A percentile compares a stretch with the other conserved stretches of the same genome.
phyloP scores from a whole-genome alignment of 768 basidiomycete genomes.

The Nidularia sp. region DNA sequence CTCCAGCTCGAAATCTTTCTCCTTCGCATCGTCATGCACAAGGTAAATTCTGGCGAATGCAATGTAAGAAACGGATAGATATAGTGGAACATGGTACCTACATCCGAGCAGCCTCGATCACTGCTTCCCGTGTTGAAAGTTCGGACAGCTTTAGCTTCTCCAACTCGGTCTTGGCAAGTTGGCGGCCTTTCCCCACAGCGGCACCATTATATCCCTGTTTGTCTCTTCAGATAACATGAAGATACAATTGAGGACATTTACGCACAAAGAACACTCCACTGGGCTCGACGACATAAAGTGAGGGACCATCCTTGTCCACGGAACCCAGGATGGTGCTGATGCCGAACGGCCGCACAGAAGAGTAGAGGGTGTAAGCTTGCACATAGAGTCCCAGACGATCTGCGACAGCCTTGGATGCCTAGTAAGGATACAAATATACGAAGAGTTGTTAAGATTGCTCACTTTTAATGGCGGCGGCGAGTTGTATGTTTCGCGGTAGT shows the following conservation, averaged over 20 bases:
- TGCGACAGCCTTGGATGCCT: conserved; percentile 30
- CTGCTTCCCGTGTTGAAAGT: conserved; percentile 79
- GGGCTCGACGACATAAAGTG: conserved; percentile 88
- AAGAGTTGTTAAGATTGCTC: conserved; percentile 8
- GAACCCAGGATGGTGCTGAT: conserved; percentile 89
- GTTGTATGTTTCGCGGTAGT: conserved; percentile 69
- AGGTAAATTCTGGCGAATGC: conserved; percentile 74
- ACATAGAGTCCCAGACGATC: conserved; percentile 87
- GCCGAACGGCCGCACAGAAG: conserved; percentile 96
- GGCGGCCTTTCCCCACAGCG: conserved; percentile 97
- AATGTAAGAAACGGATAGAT: background rate
- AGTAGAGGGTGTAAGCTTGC: conserved; percentile 96
- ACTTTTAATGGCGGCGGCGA: conserved; percentile 80
- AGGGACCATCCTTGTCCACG: conserved; percentile 84
- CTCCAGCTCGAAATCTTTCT: conserved; percentile 97
- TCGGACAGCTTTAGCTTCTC: conserved; percentile 91
- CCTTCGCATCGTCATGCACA: conserved; percentile 96
- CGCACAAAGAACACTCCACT: conserved; percentile 88
- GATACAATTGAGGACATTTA: conserved; percentile 6
- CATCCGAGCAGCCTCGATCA: conserved; percentile 94
- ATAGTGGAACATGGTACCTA: conserved; percentile 32
- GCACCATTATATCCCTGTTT: conserved; percentile 89
- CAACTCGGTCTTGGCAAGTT: conserved; percentile 95
- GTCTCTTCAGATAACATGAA: background rate
- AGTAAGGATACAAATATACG: background rate